Percentiles rank a stretch among this genome's conserved stretches.
phyloP scores from a whole-genome alignment of 768 basidiomycete species.

The Lepiota brunneoincarnata region DNA sequence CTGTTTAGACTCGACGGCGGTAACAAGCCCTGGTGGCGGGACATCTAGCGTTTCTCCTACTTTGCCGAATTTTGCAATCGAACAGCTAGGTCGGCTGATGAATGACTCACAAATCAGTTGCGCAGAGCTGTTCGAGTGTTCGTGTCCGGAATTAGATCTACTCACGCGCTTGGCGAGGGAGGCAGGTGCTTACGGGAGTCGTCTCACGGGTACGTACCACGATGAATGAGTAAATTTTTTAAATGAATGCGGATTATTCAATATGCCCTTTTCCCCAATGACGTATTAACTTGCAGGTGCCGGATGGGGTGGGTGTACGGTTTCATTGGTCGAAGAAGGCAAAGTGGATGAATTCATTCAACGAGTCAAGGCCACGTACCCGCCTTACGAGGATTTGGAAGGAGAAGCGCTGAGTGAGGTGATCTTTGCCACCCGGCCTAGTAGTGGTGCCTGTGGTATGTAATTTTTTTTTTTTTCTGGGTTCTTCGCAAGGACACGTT shows the following conservation, averaged over 20 bases:
- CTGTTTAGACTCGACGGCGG: conserved; percentile 46
- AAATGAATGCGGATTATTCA: too few relatives aligned
- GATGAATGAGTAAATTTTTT: too few relatives aligned
- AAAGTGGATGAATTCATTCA: conserved; percentile 63
- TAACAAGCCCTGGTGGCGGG: too few relatives aligned
- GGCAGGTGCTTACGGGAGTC: conserved; percentile 77
- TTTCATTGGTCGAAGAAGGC: conserved; percentile 71
- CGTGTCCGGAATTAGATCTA: conserved; percentile 74
- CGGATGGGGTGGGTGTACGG: conserved; percentile 90
- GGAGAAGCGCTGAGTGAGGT: conserved; percentile 59
- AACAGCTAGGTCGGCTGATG: conserved; percentile 68
- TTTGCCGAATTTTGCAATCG: too few relatives aligned
- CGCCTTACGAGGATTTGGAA: conserved; percentile 58
- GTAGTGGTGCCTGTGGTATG: conserved; percentile 79
- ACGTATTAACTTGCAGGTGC: conserved; percentile 48
- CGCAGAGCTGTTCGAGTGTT: conserved; percentile 68
- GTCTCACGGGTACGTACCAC: conserved; percentile 65
- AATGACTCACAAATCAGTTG: conserved; percentile 77
- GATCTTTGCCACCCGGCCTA: conserved; percentile 82
- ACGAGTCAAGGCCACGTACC: conserved; percentile 57
- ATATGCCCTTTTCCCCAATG: not conserved
- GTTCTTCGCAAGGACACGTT: too few relatives aligned
- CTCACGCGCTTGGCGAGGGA: conserved; percentile 60
- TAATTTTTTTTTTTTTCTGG: conserved; percentile 19
- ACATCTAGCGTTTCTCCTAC: too few relatives aligned